A percentile compares a stretch with the other conserved stretches of the same genome.
phyloP scores from a whole-genome alignment of 148 eudicot species.

The Amaranthus hypochondriacus region DNA sequence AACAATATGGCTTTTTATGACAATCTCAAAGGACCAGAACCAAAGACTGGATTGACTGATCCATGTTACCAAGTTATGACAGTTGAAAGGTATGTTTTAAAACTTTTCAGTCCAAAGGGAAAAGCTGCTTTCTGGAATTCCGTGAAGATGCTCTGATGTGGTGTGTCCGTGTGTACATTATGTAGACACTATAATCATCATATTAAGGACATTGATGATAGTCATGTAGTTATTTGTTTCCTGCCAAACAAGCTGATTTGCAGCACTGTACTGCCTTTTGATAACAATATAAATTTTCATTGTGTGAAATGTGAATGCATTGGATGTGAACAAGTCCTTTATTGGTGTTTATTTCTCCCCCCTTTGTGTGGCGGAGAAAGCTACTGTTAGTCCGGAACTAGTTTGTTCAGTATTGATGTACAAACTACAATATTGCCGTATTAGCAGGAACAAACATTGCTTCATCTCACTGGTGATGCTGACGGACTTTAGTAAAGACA shows the following conservation, averaged over 20 bases:
- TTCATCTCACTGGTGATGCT: too few species aligned
- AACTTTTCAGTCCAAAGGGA: constrained; percentile 16
- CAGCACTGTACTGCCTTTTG: neutral
- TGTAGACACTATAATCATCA: neutral
- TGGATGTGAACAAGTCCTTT: too few species aligned
- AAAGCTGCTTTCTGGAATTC: constrained; percentile 15
- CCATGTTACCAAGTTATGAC: constrained; percentile 31
- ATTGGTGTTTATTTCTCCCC: too few species aligned
- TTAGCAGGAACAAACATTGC: too few species aligned
- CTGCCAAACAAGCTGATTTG: neutral
- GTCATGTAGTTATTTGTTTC: neutral
- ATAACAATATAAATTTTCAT: too few species aligned
- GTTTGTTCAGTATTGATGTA: too few species aligned
- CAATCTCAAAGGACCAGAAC: neutral
- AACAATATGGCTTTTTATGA: neutral
- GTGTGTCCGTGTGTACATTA: neutral
- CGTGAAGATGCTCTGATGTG: constrained; percentile 16
- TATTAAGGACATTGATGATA: neutral
- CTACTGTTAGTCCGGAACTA: too few species aligned
- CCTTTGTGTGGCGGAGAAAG: too few species aligned
- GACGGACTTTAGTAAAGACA: too few species aligned
- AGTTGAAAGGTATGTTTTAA: constrained; percentile 30
- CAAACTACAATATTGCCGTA: too few species aligned
- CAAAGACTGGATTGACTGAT: constrained; percentile 14
- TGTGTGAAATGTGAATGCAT: too few species aligned